These are phyloP conservation scores for Stephania yunnanensis DNA, from an alignment of 164 flowering plant genomes.

Conservation along the genomic window DNA sequence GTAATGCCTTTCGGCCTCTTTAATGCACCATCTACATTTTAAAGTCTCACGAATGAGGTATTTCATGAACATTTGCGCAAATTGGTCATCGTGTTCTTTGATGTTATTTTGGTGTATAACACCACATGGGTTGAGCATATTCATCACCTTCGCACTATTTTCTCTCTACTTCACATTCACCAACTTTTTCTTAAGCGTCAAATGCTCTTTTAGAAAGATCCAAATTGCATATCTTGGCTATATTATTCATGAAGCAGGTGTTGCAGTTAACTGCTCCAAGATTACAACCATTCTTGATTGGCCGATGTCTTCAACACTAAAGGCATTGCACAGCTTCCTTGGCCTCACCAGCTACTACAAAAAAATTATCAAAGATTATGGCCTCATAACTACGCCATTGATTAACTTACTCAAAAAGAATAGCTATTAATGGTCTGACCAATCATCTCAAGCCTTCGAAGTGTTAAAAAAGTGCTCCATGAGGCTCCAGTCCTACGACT, in stretches of 20 bases:
- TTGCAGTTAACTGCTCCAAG: neutral
- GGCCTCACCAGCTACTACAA: neutral
- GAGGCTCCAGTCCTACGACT: neutral
- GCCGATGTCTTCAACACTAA: neutral
- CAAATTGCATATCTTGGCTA: neutral
- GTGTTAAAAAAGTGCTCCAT: neutral
- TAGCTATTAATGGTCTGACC: neutral
- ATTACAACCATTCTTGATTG: neutral
- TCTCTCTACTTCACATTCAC: neutral
- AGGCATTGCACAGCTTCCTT: neutral
- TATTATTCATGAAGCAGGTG: neutral
- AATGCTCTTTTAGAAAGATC: neutral
- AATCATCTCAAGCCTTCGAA: neutral
- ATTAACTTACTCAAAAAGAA: conserved; percentile 6
- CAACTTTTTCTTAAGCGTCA: neutral
- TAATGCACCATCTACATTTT: conserved; percentile 8
- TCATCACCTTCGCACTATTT: neutral
- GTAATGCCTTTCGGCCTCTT: conserved; percentile 1
- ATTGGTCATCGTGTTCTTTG: neutral
- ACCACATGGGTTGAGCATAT: neutral
- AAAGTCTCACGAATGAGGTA: conserved; percentile 9
- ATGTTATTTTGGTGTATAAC: neutral
- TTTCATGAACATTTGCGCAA: neutral
- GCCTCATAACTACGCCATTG: neutral
- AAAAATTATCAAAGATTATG: conserved; percentile 1